Evolutionary conservation across 2,329 filamentous ascomycete species (phyloP).

Genomic region (Emmonsiellopsis sp.): DNA sequence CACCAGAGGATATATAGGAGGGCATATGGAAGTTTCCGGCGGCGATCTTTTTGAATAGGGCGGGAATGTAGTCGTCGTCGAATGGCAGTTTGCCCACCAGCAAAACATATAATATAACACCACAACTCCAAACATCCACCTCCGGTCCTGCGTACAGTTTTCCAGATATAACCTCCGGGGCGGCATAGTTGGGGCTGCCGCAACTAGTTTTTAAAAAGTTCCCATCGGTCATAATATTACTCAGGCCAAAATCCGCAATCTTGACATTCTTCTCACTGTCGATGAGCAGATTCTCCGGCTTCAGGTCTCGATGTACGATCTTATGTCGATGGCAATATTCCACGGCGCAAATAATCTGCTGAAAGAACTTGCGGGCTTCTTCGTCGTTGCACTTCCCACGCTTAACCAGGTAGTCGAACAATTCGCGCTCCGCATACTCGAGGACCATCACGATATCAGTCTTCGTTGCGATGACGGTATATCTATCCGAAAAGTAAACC

Average conservation of each 20-base stretch:
- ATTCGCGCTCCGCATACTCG: conserved; percentile 90
- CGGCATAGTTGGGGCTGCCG: conserved; percentile 95
- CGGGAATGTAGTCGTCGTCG: conserved; percentile 96
- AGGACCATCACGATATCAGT: conserved; percentile 98
- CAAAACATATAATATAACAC: conserved; percentile 57
- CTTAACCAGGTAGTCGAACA: conserved; percentile 97
- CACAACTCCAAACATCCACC: conserved; percentile 76
- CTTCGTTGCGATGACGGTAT: conserved; percentile 91
- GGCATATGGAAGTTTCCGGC: conserved; percentile 89
- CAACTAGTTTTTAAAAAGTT: conserved; percentile 99
- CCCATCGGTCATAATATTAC: conserved; percentile 99
- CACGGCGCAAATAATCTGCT: conserved; percentile 97
- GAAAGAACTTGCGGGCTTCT: conserved; percentile 94
- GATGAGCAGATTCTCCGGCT: conserved; percentile 91
- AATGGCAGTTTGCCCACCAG: conserved; percentile 71
- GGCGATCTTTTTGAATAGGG: conserved; percentile 94
- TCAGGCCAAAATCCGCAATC: conserved; percentile 96
- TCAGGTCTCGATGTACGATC: conserved; percentile 94
- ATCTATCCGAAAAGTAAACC: conserved; percentile 42
- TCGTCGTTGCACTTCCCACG: conserved; percentile 85
- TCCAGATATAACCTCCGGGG: conserved; percentile 93
- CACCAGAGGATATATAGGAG: conserved; percentile 79
- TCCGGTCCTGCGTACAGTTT: conserved; percentile 96
- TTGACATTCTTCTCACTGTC: conserved; percentile 97
- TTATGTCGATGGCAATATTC: conserved; percentile 99